Base-by-base conservation (phyloP, 805 yeast genomes). In the Yamadazyma sp. region DNA sequence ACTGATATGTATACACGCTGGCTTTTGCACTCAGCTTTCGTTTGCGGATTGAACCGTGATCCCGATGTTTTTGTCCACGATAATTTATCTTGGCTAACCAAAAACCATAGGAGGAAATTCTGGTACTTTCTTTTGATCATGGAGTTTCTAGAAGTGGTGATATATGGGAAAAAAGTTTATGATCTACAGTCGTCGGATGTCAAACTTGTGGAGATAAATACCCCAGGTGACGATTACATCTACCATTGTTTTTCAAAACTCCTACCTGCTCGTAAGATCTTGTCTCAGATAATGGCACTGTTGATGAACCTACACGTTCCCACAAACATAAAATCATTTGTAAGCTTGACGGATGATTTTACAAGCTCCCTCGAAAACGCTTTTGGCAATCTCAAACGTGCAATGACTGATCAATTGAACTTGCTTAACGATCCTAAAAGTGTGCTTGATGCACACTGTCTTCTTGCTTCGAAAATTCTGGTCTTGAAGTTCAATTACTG, bases 1-100 rank as follows among this genome's bases (percentile, higher is more conserved):
- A 39, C 50, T 7, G 58, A 64, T 13, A 62, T 64, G 14, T 45
- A 41, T 39, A 37, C n/a, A n/a, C n/a, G n/a, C n/a, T n/a, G n/a
- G n/a, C n/a, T n/a, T n/a, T n/a, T n/a, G n/a, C n/a, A n/a, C n/a
- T n/a, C 71, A 52, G 78, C n/a, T n/a, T n/a, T n/a, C n/a, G n/a
- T n/a, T n/a, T n/a, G n/a, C n/a, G n/a, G n/a, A n/a, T n/a, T n/a
- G n/a, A n/a, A n/a, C n/a, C n/a, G n/a, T n/a, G n/a, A n/a, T n/a
- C n/a, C n/a, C n/a, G n/a, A n/a, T n/a, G n/a, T n/a, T n/a, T 70
- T 62, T 48, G 31, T 36, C 16, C 42, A 41, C 28, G 46, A 45
- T 22, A 26, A 39, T 10, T 24, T 45, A 7, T 22, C 38, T 3
- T 41, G 42, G 42, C 11, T 40, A 8, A 14, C 14, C 16, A 41